Percentiles rank a stretch among this genome's conserved stretches.
Evolutionary conservation across 371 early-diverging fungal species (phyloP).

Genomic region (Zychaea mexicana): DNA sequence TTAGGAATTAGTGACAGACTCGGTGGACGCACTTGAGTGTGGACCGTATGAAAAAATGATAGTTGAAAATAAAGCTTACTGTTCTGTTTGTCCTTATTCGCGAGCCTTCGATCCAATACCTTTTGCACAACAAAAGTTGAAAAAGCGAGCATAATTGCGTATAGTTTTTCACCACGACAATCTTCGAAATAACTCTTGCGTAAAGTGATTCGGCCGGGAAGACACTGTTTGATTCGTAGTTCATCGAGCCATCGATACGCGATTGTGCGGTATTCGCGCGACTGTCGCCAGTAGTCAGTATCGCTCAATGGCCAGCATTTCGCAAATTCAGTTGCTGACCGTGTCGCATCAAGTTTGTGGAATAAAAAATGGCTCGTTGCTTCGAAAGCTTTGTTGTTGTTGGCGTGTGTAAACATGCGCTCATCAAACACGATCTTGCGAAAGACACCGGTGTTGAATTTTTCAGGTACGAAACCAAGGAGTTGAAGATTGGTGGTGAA

Average conservation of each 20-base stretch:
- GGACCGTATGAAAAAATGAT: neutral
- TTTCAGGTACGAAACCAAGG: constrained; percentile 21
- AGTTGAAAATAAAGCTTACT: neutral
- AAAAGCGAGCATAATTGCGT: constrained; percentile 31
- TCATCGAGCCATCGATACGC: constrained; percentile 41
- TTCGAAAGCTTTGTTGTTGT: constrained; percentile 35
- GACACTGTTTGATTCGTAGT: constrained; percentile 20
- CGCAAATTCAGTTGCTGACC: constrained; percentile 15
- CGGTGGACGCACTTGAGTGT: too few relatives aligned
- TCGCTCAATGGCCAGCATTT: constrained; percentile 49
- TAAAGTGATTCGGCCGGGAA: constrained; percentile 25
- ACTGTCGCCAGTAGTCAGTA: constrained; percentile 25
- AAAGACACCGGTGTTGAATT: constrained; percentile 14
- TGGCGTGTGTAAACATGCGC: constrained; percentile 24
- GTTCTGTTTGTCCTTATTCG: neutral
- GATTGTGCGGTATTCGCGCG: constrained; percentile 34
- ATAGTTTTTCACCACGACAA: constrained; percentile 34
- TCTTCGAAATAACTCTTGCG: constrained; percentile 45
- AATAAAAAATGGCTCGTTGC: constrained; percentile 40
- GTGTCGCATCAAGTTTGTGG: constrained; percentile 21
- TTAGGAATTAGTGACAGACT: too few relatives aligned
- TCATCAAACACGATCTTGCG: constrained; percentile 19
- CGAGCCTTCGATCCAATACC: neutral
- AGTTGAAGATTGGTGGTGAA: constrained; percentile 13
- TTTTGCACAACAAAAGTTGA: constrained; percentile 26